phyloP scores from a whole-genome alignment of 2,329 filamentous ascomycete species.

The Aspergillus hortae region DNA sequence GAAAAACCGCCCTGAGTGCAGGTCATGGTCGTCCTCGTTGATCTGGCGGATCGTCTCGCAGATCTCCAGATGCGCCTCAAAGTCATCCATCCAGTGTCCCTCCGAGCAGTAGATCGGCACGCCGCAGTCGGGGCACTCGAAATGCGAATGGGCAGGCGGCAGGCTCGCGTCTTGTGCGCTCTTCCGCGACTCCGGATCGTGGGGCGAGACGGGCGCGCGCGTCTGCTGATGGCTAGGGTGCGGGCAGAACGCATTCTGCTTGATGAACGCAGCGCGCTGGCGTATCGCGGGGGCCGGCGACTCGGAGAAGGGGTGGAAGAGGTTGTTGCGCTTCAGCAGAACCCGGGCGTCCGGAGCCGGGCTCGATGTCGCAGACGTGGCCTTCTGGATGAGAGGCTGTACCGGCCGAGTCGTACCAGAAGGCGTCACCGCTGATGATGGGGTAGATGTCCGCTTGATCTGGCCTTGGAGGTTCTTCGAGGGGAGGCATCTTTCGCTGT shows the following conservation, averaged over 20 bases:
- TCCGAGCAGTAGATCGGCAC: constrained; percentile 91
- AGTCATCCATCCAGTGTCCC: constrained; percentile 94
- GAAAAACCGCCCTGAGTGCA: constrained; percentile 86
- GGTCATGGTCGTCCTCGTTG: constrained; percentile 96
- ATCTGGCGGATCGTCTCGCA: constrained; percentile 89
- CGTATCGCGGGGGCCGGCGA: constrained; percentile 89
- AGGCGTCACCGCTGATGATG: constrained; percentile 3
- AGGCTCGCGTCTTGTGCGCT: constrained; percentile 41
- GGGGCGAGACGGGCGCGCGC: constrained; percentile 61
- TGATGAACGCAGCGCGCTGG: constrained; percentile 83
- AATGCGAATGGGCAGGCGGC: constrained; percentile 78
- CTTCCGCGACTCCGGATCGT: constrained; percentile 62
- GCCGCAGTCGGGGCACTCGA: constrained; percentile 95
- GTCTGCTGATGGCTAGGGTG: constrained; percentile 83
- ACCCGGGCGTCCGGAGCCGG: constrained; percentile 26
- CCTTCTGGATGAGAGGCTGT: constrained; percentile 22
- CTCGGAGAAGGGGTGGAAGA: constrained; percentile 88
- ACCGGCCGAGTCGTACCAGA: constrained; percentile 1
- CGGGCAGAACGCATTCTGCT: constrained; percentile 87
- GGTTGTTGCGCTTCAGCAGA: constrained; percentile 67
- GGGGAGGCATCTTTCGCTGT: constrained; percentile 20
- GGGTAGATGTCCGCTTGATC: constrained; percentile 12
- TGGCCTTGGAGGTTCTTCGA: constrained; percentile 16
- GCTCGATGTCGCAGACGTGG: constrained; percentile 22
- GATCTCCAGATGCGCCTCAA: constrained; percentile 85